Conservation (phyloP, 2,329 filamentous ascomycete species). For the Lizonia empirigonia region DNA sequence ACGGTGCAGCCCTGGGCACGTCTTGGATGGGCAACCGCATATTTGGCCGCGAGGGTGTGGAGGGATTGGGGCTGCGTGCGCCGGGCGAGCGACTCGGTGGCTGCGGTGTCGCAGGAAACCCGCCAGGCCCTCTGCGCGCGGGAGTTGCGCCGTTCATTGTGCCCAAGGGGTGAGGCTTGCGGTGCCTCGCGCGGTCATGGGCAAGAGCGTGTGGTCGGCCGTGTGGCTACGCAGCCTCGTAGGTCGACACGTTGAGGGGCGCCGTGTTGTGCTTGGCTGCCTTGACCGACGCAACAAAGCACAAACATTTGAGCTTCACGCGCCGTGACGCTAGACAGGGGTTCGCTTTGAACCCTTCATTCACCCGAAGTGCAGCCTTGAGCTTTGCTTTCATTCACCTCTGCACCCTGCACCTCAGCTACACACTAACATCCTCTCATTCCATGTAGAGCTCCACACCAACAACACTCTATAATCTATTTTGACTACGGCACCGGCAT, state of each 20-base stretch:
- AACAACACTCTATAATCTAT: background rate
- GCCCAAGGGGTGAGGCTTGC: constrained; percentile 37
- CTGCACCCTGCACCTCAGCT: constrained; percentile 10
- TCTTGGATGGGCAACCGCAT: constrained; percentile 43
- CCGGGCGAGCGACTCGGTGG: constrained; percentile 49
- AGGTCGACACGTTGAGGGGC: background rate
- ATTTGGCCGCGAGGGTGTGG: constrained; percentile 40
- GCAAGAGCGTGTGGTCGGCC: background rate
- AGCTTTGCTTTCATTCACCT: constrained; percentile 9
- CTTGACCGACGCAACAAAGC: background rate
- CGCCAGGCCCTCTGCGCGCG: constrained; percentile 71
- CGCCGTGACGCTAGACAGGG: constrained; percentile 10
- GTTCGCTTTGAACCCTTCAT: no score
- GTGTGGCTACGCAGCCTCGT: constrained; percentile 2
- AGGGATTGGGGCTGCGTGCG: constrained; percentile 30
- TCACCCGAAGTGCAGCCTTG: constrained; percentile 11
- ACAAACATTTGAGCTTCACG: constrained; percentile 13
- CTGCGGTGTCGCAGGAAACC: constrained; percentile 76
- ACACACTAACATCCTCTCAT: constrained; percentile 23
- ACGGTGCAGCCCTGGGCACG: constrained; percentile 33
- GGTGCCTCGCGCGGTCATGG: constrained; percentile 5
- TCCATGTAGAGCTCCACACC: constrained; percentile 8
- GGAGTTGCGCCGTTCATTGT: constrained; percentile 80
- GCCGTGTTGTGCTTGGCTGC: constrained; percentile 14
- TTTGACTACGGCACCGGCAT: constrained; percentile 29